Conservation (phyloP, 116 monocot species). For the Cymodocea nodosa region DNA sequence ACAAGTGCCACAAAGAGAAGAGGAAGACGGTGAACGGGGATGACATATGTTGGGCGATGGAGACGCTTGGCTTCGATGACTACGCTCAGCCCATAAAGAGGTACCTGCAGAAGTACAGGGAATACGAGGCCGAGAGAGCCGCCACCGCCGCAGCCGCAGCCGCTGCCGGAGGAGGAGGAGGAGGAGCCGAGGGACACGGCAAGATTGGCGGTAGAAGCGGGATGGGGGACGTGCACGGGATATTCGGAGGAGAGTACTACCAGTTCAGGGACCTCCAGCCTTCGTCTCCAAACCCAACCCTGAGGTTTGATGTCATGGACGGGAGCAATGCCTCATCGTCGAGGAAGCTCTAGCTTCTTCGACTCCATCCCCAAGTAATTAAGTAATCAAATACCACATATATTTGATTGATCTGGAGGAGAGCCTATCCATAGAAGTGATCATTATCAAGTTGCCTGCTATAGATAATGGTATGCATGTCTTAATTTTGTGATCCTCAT, state of each 20-base stretch:
- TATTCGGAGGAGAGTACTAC: background rate
- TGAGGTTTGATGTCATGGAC: slow-evolving; percentile 11
- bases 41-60: slow-evolving; percentile 54
- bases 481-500: no score
- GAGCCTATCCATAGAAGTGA: no score
- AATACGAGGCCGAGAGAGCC: slow-evolving; percentile 16
- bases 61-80: slow-evolving; percentile 40
- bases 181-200: background rate
- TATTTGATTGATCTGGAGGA: no score
- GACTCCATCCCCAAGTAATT: no score
- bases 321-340: slow-evolving; percentile 3
- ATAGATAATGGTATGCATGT: no score
- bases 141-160: slow-evolving; percentile 2
- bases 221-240: background rate
- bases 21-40: slow-evolving; percentile 58
- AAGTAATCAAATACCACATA: no score
- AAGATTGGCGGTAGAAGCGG: background rate
- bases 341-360: background rate
- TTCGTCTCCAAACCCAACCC: slow-evolving; percentile 1
- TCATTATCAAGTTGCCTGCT: no score
- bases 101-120: slow-evolving; percentile 24
- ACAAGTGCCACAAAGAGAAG: slow-evolving; percentile 57
- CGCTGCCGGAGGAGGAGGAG: background rate
- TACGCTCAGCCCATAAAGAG: slow-evolving; percentile 28
- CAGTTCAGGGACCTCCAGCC: background rate